These are phyloP conservation scores for Oleoguttula mirabilis DNA, from an alignment of 495 filamentous ascomycete species.

Conservation along the genomic window DNA sequence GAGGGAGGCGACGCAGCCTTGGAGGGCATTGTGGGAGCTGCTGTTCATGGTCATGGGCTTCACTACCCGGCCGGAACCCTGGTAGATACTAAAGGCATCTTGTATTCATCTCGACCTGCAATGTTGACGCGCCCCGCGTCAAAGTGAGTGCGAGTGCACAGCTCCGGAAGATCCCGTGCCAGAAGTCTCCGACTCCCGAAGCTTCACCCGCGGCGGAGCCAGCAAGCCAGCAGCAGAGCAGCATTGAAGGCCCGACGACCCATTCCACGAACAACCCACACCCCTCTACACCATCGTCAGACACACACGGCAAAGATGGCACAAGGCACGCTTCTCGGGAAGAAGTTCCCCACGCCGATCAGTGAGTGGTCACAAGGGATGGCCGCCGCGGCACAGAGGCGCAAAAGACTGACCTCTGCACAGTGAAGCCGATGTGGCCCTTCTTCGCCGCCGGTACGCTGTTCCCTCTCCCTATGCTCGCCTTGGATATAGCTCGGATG, in stretches of 20 bases:
- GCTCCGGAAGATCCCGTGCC: too few relatives aligned
- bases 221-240: too few relatives aligned
- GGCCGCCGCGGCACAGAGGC: not conserved
- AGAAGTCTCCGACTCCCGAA: too few relatives aligned
- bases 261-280: too few relatives aligned
- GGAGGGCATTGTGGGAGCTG: constrained; percentile 29
- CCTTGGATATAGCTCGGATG: too few relatives aligned
- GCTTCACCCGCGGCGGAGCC: too few relatives aligned
- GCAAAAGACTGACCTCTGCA: constrained; percentile 12
- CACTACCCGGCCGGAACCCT: not conserved
- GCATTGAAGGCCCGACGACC: too few relatives aligned
- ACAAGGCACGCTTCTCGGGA: constrained; percentile 50
- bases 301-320: not conserved
- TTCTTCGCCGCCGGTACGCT: constrained; percentile 89
- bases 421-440: constrained; percentile 78
- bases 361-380: constrained; percentile 44
- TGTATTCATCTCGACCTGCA: too few relatives aligned
- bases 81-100: too few relatives aligned
- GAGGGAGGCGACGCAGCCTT: constrained; percentile 56
- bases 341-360: constrained; percentile 83
- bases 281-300: too few relatives aligned
- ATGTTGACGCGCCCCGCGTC: too few relatives aligned
- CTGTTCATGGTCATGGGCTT: constrained; percentile 7
- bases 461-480: constrained; percentile 19
- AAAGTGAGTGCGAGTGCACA: too few relatives aligned